Evolutionary conservation across 192 early-diverging fungal species (phyloP).

Genomic region (Entomortierella chlamydospora): DNA sequence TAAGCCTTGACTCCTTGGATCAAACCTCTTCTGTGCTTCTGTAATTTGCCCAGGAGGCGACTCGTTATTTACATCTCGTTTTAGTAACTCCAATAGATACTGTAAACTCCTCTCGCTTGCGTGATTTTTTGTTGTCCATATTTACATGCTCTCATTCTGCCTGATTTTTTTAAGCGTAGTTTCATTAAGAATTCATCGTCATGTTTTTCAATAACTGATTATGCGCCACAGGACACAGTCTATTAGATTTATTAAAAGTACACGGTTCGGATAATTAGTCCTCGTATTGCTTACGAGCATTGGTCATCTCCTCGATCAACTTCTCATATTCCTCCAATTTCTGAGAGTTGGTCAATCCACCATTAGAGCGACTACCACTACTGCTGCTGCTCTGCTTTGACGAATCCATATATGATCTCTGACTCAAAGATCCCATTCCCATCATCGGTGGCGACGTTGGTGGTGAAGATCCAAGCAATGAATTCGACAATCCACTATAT

Average conservation of each 20-base stretch:
- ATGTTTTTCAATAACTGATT: no score
- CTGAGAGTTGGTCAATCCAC: slow-evolving; percentile 22
- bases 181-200: no score
- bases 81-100: no score
- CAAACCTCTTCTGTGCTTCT: no score
- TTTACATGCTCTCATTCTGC: no score
- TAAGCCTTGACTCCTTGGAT: no score
- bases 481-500: neutral
- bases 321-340: slow-evolving; percentile 47
- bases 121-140: no score
- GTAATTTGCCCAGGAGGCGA: no score
- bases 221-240: no score
- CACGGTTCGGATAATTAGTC: neutral
- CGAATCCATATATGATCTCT: neutral
- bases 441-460: neutral
- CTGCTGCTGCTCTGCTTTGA: neutral
- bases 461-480: neutral
- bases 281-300: slow-evolving; percentile 20
- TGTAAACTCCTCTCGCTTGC: no score
- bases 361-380: neutral
- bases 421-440: neutral
- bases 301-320: slow-evolving; percentile 48
- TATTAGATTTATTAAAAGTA: neutral
- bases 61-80: no score
- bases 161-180: no score